Percentiles rank a stretch among this genome's conserved stretches.
These are phyloP conservation scores for Toxicodendron radicans DNA, from an alignment of 345 rosid species.

Conservation along the genomic window DNA sequence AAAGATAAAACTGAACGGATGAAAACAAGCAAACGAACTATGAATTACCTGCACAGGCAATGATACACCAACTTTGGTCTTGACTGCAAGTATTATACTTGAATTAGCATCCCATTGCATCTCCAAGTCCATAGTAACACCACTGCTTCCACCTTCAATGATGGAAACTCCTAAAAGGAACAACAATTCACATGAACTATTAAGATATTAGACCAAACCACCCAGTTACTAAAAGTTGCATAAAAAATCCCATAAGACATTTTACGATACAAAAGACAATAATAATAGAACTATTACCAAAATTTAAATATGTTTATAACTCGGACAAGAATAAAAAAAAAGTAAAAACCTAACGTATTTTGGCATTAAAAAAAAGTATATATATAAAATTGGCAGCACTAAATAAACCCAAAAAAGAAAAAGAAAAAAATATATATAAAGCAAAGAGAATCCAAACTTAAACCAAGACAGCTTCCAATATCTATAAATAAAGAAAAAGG, in stretches of 20 bases:
- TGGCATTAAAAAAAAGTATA: too few species aligned
- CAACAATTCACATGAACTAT: neutral
- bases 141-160: constrained; percentile 55
- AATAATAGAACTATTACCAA: neutral
- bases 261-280: neutral
- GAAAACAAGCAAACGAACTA: neutral
- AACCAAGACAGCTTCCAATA: neutral
- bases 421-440: neutral
- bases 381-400: neutral
- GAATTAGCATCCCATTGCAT: constrained; percentile 99
- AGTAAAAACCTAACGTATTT: too few species aligned
- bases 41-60: constrained; percentile 81
- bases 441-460: too few species aligned
- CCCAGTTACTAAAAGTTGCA: neutral
- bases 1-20: neutral
- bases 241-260: neutral
- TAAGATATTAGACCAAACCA: neutral
- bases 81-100: constrained; percentile 73
- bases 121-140: constrained; percentile 91
- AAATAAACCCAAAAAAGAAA: neutral
- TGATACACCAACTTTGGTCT: constrained; percentile 80
- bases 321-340: neutral
- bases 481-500: neutral
- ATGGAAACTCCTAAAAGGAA: constrained; percentile 64
- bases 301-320: neutral